These are phyloP conservation scores for Ophiostoma himal-ulmi DNA, from an alignment of 2,329 filamentous ascomycete genomes.

Conservation along the genomic window DNA sequence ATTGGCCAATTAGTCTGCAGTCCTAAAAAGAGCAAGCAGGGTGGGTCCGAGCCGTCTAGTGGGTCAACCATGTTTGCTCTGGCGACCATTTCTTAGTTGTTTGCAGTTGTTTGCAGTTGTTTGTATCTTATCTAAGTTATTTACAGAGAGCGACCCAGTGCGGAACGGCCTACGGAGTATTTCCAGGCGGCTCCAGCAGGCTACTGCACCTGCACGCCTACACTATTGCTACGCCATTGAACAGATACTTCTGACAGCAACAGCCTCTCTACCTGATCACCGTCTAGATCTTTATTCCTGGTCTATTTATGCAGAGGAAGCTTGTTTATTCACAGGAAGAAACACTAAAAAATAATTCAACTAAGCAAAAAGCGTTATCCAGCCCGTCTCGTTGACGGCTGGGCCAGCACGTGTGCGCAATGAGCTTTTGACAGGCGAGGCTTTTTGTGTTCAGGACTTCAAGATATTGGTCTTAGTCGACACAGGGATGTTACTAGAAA, in stretches of 20 bases:
- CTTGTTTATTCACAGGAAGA: not conserved
- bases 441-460: not conserved
- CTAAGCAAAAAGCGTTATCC: not conserved
- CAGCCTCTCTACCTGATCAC: constrained; percentile 6
- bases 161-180: not conserved
- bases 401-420: not conserved
- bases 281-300: constrained; percentile 6
- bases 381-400: not conserved
- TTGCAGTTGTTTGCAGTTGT: too few species aligned
- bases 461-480: not conserved
- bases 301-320: constrained; percentile 6
- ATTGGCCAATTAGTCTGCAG: constrained; percentile 18
- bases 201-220: not conserved
- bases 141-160: not conserved
- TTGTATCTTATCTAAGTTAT: too few species aligned
- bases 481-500: not conserved
- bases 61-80: not conserved
- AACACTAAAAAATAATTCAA: not conserved
- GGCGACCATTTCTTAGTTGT: not conserved
- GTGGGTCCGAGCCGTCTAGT: not conserved
- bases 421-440: not conserved
- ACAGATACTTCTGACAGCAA: constrained; percentile 6
- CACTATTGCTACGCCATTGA: constrained; percentile 7
- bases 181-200: not conserved
- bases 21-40: not conserved